A percentile compares a stretch with the other conserved stretches of the same genome.
Conservation (phyloP, 78 protist genomes). For the Creolimax fragrantissima region DNA sequence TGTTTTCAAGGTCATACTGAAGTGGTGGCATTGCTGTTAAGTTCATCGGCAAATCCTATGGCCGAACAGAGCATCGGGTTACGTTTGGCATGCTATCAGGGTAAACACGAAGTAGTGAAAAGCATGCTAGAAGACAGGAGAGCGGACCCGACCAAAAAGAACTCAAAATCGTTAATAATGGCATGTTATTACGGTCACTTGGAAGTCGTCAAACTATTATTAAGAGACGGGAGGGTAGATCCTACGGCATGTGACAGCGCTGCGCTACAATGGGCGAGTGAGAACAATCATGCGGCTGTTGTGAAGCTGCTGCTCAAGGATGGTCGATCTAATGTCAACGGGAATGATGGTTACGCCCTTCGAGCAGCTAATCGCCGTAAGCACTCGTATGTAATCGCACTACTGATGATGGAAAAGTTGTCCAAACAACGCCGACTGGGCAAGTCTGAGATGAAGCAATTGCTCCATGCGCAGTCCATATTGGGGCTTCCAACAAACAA, state of each 20-base stretch:
- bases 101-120: neutral
- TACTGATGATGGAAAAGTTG: too few species aligned
- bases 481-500: too few species aligned
- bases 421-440: too few species aligned
- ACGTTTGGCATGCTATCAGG: neutral
- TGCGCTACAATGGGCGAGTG: neutral
- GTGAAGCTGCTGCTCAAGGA: neutral
- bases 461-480: too few species aligned
- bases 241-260: neutral
- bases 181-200: neutral
- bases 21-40: neutral
- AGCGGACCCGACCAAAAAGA: neutral
- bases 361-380: too few species aligned
- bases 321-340: too few species aligned
- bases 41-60: neutral
- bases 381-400: too few species aligned
- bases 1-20: neutral
- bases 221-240: neutral
- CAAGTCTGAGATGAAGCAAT: too few species aligned
- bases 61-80: neutral
- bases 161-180: neutral
- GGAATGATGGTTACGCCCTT: too few species aligned
- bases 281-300: neutral
- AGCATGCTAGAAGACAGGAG: neutral
- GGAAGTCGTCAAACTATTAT: neutral